Evolutionary conservation across 75 land plant species (phyloP), one percentile per base, ranked within the genome.

Genomic region (Pinus tabuliformis): DNA sequence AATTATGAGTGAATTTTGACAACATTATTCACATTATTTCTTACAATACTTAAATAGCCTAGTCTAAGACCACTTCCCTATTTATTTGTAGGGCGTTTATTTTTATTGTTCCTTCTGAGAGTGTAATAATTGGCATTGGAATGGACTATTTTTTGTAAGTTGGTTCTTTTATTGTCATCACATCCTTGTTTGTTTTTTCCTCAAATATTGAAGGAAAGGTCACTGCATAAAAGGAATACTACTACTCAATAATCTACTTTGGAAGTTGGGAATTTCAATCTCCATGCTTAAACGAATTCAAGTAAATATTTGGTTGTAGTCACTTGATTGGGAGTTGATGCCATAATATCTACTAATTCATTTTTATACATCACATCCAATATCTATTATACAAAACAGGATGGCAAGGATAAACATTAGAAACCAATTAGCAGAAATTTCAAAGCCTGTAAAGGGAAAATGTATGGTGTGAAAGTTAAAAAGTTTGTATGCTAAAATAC

Each of bases 291-390:
- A 20, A 96, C 90, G 18, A 91, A 57, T 65, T 96, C 96, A 16
- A 96, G 92, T 74, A 96, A 63, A 1, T 79, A 36, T 62, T 90
- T 84, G 58, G 99, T 89, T 39, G 99, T 91, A 26, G 84, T 80
- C 15, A 91, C 80, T 22, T 96, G 84, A 15, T 81, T 66, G 30
- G 99, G 89, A 16, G 90, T 89, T 4, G 89, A 78, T 36, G 90
- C 89, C 20, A 96, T 86, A 57, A 92, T 91, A 72, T 93, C 86
- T 26, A 96, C 99, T 45, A 89, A 26, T 0, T 26, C 26, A 94
- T 93, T 77, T 82, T 96, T 96, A 58, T 90, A 89, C 11, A 96
- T 87, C 18, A 96, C 99, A 86, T 96, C 99, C 99, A 96, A 96
- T 22, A 95, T 61, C 98, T 95, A 73, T 56, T 78, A 62, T 57